Percentiles rank a stretch among this genome's conserved stretches.
These are phyloP conservation scores for Amylocarpus encephaloides DNA, from an alignment of 2,329 filamentous ascomycete genomes.

Conservation along the genomic window DNA sequence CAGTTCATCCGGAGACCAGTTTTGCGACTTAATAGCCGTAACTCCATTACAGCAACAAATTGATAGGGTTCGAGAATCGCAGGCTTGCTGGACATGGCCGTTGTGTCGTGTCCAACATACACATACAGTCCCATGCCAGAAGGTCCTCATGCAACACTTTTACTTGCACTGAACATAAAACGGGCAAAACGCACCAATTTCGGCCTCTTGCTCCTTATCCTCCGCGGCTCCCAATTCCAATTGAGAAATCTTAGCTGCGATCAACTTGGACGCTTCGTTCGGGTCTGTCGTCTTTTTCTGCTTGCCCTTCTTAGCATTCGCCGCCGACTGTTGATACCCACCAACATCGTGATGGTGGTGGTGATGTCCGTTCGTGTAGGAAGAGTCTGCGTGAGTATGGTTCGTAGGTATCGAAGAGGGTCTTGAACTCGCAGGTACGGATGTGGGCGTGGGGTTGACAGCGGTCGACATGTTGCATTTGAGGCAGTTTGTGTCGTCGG, in stretches of 20 bases:
- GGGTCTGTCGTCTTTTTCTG: constrained; percentile 79
- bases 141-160: not conserved
- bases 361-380: constrained; percentile 31
- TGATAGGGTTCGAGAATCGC: not conserved
- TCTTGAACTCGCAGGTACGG: constrained; percentile 29
- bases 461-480: constrained; percentile 30
- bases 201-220: constrained; percentile 90
- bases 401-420: constrained; percentile 25
- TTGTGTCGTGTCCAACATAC: too few relatives aligned
- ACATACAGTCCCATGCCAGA: not conserved
- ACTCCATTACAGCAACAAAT: too few relatives aligned
- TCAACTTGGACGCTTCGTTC: constrained; percentile 82
- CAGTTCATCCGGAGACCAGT: not conserved
- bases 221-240: constrained; percentile 88
- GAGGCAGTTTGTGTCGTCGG: not conserved
- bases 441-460: constrained; percentile 34
- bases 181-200: constrained; percentile 67
- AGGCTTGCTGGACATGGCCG: too few relatives aligned
- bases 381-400: constrained; percentile 25
- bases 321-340: constrained; percentile 41
- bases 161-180: constrained; percentile 11
- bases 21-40: not conserved
- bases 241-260: constrained; percentile 91
- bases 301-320: constrained; percentile 68
- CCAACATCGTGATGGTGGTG: constrained; percentile 37